These are phyloP conservation scores for Phaeosphaeriaceae sp. DNA, from an alignment of 2,329 filamentous ascomycete species.

Conservation along the genomic window DNA sequence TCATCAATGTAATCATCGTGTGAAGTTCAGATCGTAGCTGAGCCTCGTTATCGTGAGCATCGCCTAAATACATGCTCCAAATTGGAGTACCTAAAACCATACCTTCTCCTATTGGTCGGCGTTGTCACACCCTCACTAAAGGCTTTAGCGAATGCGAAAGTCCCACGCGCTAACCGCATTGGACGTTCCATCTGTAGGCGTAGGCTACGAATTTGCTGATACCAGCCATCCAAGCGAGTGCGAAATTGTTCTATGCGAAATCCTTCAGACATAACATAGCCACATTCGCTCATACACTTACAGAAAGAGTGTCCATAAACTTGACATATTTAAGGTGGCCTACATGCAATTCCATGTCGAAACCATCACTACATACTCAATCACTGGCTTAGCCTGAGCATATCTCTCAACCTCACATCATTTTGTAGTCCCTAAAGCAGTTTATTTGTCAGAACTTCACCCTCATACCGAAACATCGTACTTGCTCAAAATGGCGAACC, in stretches of 20 bases:
- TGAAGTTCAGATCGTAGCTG: no score
- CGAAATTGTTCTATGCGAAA: background rate
- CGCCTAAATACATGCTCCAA: no score
- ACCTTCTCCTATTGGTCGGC: background rate
- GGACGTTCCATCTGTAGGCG: background rate
- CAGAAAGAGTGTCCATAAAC: background rate
- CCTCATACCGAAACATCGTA: background rate
- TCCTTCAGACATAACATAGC: no score
- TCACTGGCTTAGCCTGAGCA: background rate
- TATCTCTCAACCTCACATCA: background rate
- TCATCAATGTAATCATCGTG: no score
- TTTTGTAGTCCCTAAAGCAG: no score
- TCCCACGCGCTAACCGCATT: background rate
- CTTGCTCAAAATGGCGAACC: constrained; percentile 26
- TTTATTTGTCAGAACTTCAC: no score
- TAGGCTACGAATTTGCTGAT: background rate
- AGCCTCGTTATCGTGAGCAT: no score
- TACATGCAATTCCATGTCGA: background rate
- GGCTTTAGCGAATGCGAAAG: constrained; percentile 7
- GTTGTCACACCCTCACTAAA: background rate
- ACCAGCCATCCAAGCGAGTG: background rate
- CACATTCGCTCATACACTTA: no score
- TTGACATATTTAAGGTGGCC: background rate
- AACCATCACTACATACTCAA: background rate
- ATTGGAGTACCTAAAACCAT: background rate